Base-by-base conservation (phyloP, 257 asterid species). In the Paulownia fortunei region DNA sequence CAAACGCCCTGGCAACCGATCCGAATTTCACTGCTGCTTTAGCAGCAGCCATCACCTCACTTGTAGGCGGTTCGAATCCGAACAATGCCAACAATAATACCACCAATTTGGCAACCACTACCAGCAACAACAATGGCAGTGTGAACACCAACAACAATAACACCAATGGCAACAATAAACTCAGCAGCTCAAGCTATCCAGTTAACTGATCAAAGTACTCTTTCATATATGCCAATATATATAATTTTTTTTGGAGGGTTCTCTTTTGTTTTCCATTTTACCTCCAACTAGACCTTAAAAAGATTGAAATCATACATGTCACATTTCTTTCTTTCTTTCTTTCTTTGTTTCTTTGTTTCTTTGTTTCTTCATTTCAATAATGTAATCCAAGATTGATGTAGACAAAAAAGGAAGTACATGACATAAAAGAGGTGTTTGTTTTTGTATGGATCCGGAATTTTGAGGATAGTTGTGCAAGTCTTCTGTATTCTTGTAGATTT, bases 31-130 rank as follows among this genome's bases (percentile, higher is more conserved):
- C 97, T 0, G 93, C 96, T 3, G 97, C 94, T 13, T 49, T 94
- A 64, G 94, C 96, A 0, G 93, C 96, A 6, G 97, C 96, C 19
- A 85, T 94, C 46, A 87, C 93, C 5, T 88, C 97, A 8, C 41
- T 90, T 12, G 84, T 94, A 13, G 94, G 90, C 0, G 88, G 84
- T 63, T 75, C 91, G 15, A 77, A 78, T 34, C 66, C 83, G 7
- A 87, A 77, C 27, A 85, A 79, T 2, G 64, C 23, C 61, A 77
- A 4, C 34, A 61, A 66, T 39, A 80, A 72, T 6, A 77, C 60
- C 47, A 78, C 49, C 36, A 79, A 27, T n/a, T n/a, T 3, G 69
- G 41, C 10, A 61, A 67, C 10, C 78, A 24, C 67, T 84, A 77
- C 21, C 74, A 6, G n/a, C 71, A 87, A 78, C 24, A 82, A 69